A percentile compares a stretch with the other conserved stretches of the same genome.
Conservation (phyloP, 2,329 filamentous ascomycete species). For the Fusarium oligoseptatum region DNA sequence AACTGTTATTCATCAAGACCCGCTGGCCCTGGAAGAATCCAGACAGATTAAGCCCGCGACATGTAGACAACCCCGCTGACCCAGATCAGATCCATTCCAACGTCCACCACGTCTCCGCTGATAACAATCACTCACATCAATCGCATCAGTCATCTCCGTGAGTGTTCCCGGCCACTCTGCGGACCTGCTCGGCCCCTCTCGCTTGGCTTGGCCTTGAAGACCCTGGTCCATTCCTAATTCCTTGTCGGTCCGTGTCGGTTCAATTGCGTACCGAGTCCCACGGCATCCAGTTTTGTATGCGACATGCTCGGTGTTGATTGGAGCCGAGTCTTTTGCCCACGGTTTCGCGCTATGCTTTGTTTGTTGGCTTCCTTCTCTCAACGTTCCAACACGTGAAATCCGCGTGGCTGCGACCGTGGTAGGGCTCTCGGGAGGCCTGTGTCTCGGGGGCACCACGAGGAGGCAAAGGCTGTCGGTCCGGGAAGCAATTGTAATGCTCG, state of each 20-base stretch:
- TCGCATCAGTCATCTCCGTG: conserved; percentile 4
- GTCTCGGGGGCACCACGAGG: conserved; percentile 26
- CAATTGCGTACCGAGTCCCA: conserved; percentile 3
- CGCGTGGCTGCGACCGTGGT: conserved; percentile 19
- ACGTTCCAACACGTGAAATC: conserved; percentile 32
- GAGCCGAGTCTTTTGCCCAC: not conserved
- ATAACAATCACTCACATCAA: conserved; percentile 19
- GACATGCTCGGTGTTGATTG: conserved; percentile 19
- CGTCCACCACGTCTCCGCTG: conserved; percentile 23
- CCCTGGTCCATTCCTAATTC: not conserved
- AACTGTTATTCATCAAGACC: conserved; percentile 31
- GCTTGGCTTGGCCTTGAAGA: not conserved
- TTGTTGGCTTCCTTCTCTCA: not conserved
- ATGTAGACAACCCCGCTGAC: conserved; percentile 4
- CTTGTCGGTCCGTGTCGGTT: conserved; percentile 27
- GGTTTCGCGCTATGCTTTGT: conserved; percentile 8
- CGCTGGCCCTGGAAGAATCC: conserved; percentile 17
- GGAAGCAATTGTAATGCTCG: conserved; percentile 7
- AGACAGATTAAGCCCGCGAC: conserved; percentile 13
- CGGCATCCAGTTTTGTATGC: not conserved
- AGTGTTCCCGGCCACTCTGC: conserved; percentile 28
- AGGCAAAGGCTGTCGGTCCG: conserved; percentile 19
- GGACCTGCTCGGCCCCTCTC: conserved; percentile 35
- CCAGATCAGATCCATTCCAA: conserved; percentile 16
- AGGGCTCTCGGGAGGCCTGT: conserved; percentile 4